A percentile compares a stretch with the other conserved stretches of the same genome.
Evolutionary conservation across 2,329 filamentous ascomycete species (phyloP).

Genomic region (Colletotrichum caudatum): DNA sequence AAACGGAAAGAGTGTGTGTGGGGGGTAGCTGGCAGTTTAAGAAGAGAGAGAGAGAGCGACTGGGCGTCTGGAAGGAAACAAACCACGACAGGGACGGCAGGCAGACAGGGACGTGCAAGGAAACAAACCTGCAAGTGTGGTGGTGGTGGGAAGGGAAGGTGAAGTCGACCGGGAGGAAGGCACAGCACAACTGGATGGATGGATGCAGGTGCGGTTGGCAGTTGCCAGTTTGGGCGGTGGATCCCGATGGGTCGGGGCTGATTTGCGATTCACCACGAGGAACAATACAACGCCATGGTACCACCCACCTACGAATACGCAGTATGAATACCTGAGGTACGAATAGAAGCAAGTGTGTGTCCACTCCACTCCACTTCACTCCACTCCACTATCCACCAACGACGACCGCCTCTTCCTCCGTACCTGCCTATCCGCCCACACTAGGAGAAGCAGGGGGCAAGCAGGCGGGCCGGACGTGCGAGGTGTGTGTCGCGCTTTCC

Average conservation of each 20-base stretch:
- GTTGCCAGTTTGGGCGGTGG: constrained; percentile 25
- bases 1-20: constrained; percentile 25
- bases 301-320: neutral
- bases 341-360: no score
- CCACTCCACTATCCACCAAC: neutral
- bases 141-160: constrained; percentile 42
- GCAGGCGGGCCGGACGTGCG: constrained; percentile 27
- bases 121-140: constrained; percentile 38
- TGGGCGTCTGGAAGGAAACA: constrained; percentile 36
- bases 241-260: constrained; percentile 33
- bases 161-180: constrained; percentile 34
- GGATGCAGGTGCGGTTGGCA: constrained; percentile 19
- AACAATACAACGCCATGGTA: constrained; percentile 14
- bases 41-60: constrained; percentile 41
- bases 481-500: constrained; percentile 36
- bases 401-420: constrained; percentile 11
- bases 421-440: constrained; percentile 18
- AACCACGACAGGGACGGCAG: constrained; percentile 20
- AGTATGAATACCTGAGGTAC: no score
- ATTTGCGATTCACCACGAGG: constrained; percentile 40
- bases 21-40: constrained; percentile 40
- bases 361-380: no score
- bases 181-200: neutral
- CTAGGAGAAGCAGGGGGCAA: constrained; percentile 22
- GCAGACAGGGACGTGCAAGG: constrained; percentile 22